These are phyloP conservation scores for Kalaharituber pfeilii DNA, from an alignment of 2,329 filamentous ascomycete species.

Conservation along the genomic window DNA sequence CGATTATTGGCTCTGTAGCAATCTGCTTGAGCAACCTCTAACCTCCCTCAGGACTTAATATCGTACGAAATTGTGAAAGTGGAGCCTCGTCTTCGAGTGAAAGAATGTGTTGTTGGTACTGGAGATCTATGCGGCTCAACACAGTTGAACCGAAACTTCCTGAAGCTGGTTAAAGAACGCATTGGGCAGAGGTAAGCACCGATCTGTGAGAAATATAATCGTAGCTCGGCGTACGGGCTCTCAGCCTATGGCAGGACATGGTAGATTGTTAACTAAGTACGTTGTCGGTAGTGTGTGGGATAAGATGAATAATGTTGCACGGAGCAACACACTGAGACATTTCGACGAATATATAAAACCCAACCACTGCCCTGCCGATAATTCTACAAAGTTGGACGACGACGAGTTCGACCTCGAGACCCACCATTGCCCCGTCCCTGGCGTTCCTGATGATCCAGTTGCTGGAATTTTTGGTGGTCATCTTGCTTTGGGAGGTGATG, in stretches of 20 bases:
- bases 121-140: neutral
- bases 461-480: neutral
- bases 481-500: neutral
- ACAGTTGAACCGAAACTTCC: neutral
- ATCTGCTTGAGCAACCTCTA: too few species aligned
- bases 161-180: neutral
- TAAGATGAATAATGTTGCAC: neutral
- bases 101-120: conserved; percentile 8
- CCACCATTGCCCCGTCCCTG: neutral
- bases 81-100: conserved; percentile 2
- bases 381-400: neutral
- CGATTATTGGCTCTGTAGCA: too few species aligned
- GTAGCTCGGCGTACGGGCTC: too few species aligned
- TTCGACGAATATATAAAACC: neutral
- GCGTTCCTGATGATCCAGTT: neutral
- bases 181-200: too few species aligned
- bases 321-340: neutral
- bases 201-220: too few species aligned
- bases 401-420: neutral
- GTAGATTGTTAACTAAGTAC: neutral
- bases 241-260: too few species aligned
- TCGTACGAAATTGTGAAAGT: conserved; percentile 4
- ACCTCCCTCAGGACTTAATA: neutral
- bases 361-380: neutral
- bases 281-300: neutral